Evolutionary conservation across 1,284 basidiomycete genomes (phyloP).

Genomic region (Ganoderma lucidum): DNA sequence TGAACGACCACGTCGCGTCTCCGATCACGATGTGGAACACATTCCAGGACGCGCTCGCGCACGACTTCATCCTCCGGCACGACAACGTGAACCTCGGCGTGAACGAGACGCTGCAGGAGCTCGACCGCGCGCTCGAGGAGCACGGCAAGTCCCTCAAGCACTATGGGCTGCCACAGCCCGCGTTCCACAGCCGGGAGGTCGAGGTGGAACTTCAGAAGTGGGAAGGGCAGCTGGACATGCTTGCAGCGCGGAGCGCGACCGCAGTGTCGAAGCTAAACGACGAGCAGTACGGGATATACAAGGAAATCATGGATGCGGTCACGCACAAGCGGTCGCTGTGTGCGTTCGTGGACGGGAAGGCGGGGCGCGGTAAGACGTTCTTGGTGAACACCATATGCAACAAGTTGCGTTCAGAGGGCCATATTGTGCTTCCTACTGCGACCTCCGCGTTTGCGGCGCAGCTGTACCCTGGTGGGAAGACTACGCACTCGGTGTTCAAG

Average conservation of each 20-base stretch:
- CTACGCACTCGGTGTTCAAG: conserved; percentile 47
- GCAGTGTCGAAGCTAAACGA: conserved; percentile 37
- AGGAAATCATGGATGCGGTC: conserved; percentile 38
- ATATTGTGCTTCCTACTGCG: conserved; percentile 46
- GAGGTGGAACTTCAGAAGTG: conserved; percentile 41
- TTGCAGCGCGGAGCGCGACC: conserved; percentile 35
- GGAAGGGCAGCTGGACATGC: conserved; percentile 25
- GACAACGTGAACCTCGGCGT: conserved; percentile 37
- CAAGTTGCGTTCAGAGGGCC: conserved; percentile 37
- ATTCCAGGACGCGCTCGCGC: conserved; percentile 45
- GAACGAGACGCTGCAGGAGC: conserved; percentile 37
- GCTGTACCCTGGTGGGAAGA: conserved; percentile 48
- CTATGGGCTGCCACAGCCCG: conserved; percentile 42
- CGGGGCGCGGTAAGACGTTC: conserved; percentile 51
- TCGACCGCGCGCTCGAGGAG: conserved; percentile 35
- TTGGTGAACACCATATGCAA: conserved; percentile 45
- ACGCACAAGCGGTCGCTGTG: conserved; percentile 28
- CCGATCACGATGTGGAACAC: conserved; percentile 40
- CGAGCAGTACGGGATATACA: conserved; percentile 43
- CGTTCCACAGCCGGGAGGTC: conserved; percentile 38
- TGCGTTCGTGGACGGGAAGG: conserved; percentile 49
- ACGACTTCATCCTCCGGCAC: conserved; percentile 37
- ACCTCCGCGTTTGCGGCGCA: conserved; percentile 49
- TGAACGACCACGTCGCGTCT: conserved; percentile 40
- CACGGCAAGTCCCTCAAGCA: conserved; percentile 36